Conservation (phyloP, 805 yeast genomes). For the Candida lessepsii region DNA sequence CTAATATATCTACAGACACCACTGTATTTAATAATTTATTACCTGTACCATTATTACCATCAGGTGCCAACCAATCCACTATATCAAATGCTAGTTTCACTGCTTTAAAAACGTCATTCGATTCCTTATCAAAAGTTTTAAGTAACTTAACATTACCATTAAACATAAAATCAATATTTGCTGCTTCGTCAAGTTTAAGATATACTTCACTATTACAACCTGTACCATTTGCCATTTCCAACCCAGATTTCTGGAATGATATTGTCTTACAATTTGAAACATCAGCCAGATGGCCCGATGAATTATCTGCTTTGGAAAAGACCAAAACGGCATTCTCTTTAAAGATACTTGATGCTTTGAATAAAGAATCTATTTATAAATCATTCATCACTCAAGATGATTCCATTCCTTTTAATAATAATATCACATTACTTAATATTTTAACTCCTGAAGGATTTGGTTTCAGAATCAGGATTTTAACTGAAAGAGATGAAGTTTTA, state of each 20-base stretch:
- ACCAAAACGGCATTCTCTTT: constrained; percentile 88
- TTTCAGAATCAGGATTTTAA: constrained; percentile 69
- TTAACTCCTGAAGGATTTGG: constrained; percentile 90
- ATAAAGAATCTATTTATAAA: constrained; percentile 53
- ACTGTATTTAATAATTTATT: constrained; percentile 48
- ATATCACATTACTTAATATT: constrained; percentile 57
- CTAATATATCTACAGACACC: constrained; percentile 37
- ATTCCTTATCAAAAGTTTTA: constrained; percentile 48
- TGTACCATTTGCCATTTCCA: constrained; percentile 72
- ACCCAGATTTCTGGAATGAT: constrained; percentile 78
- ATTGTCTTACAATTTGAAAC: constrained; percentile 84
- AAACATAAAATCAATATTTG: constrained; percentile 64
- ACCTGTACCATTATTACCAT: constrained; percentile 61
- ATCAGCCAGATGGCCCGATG: constrained; percentile 95
- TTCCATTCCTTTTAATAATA: constrained; percentile 62
- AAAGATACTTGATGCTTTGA: constrained; percentile 51
- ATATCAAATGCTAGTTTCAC: constrained; percentile 33
- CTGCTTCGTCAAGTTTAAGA: constrained; percentile 73
- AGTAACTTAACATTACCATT: constrained; percentile 60
- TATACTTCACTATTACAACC: constrained; percentile 77
- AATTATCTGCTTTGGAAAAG: constrained; percentile 76
- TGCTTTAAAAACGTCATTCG: constrained; percentile 43
- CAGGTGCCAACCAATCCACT: constrained; percentile 53
- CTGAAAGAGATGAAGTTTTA: constrained; percentile 80
- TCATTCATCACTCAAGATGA: constrained; percentile 65